Evolutionary conservation across 139 green algal species (phyloP).

Genomic region (Chlorella sp.): DNA sequence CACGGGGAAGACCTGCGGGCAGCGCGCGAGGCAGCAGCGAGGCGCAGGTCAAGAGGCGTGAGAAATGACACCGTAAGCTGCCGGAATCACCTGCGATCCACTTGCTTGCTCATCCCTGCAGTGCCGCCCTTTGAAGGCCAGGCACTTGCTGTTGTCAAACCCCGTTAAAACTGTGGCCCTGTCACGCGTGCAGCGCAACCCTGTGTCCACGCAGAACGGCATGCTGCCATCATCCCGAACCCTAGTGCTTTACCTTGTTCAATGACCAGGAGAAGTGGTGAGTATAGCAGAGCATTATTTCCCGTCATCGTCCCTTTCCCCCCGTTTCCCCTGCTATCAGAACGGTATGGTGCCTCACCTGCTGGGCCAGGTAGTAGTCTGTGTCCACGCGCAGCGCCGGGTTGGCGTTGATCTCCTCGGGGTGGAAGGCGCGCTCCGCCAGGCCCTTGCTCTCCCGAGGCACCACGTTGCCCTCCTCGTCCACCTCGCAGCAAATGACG

Average conservation of each 20-base stretch:
- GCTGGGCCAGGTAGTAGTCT: constrained; percentile 91
- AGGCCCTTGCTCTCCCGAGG: constrained; percentile 61
- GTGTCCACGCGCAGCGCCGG: constrained; percentile 74
- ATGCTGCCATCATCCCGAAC: no score
- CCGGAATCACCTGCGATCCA: no score
- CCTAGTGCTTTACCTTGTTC: no score
- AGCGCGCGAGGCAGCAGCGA: neutral
- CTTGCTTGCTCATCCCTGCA: neutral
- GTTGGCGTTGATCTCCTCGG: constrained; percentile 85
- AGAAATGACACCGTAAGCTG: neutral
- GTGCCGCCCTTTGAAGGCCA: neutral
- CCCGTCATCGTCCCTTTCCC: no score
- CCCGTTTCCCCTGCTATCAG: no score
- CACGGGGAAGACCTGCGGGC: constrained; percentile 90
- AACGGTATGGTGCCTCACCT: constrained; percentile 48
- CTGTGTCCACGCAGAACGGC: no score
- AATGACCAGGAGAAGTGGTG: no score
- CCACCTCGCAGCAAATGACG: constrained; percentile 87
- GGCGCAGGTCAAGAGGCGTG: neutral
- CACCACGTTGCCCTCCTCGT: constrained; percentile 20
- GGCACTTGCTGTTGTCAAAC: no score
- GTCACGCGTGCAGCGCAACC: no score
- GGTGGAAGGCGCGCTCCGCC: constrained; percentile 91
- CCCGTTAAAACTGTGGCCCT: no score
- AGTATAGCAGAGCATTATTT: no score